A percentile compares a stretch with the other conserved stretches of the same genome.
These are phyloP conservation scores for Mimosa bimucronata DNA, from an alignment of 306 rosid genomes.

Conservation along the genomic window DNA sequence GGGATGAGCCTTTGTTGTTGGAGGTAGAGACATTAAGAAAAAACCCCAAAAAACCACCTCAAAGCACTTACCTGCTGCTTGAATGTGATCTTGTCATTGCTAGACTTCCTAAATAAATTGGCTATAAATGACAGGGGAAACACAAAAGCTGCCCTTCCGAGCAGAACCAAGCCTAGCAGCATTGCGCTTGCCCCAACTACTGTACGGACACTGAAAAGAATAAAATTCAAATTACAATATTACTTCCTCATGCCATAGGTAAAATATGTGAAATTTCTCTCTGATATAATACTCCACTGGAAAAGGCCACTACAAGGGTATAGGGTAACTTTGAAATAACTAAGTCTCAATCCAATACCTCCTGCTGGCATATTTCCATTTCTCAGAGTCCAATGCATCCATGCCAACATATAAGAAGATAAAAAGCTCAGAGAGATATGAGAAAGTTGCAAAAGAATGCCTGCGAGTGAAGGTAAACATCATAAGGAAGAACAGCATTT, in stretches of 20 bases:
- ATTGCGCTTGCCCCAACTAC: constrained; percentile 48
- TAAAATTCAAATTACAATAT: constrained; percentile 16
- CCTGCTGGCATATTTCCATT: constrained; percentile 50
- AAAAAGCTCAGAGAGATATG: constrained; percentile 60
- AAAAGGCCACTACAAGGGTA: constrained; percentile 4
- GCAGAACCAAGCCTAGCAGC: constrained; percentile 56
- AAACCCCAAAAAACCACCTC: neutral
- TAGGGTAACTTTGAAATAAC: neutral
- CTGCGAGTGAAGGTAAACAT: constrained; percentile 37
- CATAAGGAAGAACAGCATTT: constrained; percentile 12
- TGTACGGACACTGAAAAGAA: constrained; percentile 54
- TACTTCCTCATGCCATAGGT: neutral
- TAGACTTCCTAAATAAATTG: constrained; percentile 52
- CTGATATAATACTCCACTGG: neutral
- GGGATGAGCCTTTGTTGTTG: too few relatives aligned
- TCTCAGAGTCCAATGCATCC: constrained; percentile 75
- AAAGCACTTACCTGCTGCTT: constrained; percentile 58
- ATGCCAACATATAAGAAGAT: constrained; percentile 73
- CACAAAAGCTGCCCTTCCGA: constrained; percentile 74
- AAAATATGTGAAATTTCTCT: constrained; percentile 7
- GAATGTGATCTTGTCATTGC: constrained; percentile 50
- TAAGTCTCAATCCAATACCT: constrained; percentile 42
- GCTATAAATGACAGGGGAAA: constrained; percentile 60
- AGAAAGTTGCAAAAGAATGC: constrained; percentile 64
- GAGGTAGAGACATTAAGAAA: neutral